Evolutionary conservation across 1,284 basidiomycete species (phyloP).

Genomic region (Rhodotorula sp.): DNA sequence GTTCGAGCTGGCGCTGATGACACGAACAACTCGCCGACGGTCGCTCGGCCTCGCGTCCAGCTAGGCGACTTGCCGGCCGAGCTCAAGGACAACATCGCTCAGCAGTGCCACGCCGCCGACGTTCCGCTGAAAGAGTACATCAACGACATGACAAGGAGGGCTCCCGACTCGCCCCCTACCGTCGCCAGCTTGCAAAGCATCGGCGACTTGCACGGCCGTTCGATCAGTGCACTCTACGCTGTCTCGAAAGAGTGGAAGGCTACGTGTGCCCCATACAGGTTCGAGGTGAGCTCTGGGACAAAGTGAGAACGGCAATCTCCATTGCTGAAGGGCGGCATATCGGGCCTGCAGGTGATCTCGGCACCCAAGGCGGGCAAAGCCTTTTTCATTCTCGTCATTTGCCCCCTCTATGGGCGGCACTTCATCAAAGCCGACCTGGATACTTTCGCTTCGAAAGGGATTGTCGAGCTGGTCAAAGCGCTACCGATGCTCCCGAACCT

Average conservation of each 20-base stretch:
- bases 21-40: not conserved
- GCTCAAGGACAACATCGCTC: not conserved
- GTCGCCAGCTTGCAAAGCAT: too few relatives aligned
- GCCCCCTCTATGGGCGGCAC: too few relatives aligned
- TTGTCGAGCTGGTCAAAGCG: too few relatives aligned
- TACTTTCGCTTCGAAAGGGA: accelerated
- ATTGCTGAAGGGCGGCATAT: too few relatives aligned
- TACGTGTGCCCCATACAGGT: not conserved
- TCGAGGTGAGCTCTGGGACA: not conserved
- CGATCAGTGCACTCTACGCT: not conserved
- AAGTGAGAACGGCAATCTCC: not conserved
- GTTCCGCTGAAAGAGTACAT: not conserved
- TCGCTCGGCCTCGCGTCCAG: not conserved
- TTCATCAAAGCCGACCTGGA: too few relatives aligned
- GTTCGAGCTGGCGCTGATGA: not conserved
- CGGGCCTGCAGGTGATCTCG: too few relatives aligned
- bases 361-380: too few relatives aligned
- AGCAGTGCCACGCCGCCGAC: not conserved
- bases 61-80: not conserved
- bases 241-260: not conserved
- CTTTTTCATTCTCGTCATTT: too few relatives aligned
- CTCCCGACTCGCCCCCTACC: too few relatives aligned
- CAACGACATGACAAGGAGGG: too few relatives aligned
- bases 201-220: not conserved
- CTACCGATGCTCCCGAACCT: too few relatives aligned